Evolutionary conservation across 106 monocot species (phyloP).

Genomic region (Cymbidium sinense): DNA sequence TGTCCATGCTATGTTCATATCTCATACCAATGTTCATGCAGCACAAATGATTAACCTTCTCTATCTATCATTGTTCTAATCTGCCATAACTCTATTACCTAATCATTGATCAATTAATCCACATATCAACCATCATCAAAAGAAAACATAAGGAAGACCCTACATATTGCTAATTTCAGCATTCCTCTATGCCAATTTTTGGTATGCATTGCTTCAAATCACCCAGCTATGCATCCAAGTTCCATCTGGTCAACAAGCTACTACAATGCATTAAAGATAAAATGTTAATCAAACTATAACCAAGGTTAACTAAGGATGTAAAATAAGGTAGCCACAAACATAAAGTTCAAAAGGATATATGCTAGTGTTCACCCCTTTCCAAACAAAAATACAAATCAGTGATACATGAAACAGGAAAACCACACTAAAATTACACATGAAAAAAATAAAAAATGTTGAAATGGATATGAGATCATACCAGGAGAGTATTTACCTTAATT

Average conservation of each 20-base stretch:
- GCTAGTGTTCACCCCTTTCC: not conserved
- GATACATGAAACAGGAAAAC: not conserved
- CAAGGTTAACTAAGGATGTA: not conserved
- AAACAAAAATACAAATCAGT: not conserved
- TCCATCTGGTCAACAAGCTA: not conserved
- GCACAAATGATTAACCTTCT: too few species aligned
- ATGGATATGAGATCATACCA: slow-evolving; percentile 2
- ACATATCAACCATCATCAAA: too few species aligned
- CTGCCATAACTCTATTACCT: too few species aligned
- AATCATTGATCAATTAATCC: too few species aligned
- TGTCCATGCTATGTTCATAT: too few species aligned
- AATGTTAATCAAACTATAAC: not conserved
- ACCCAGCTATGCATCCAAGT: too few species aligned
- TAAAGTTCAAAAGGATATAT: not conserved
- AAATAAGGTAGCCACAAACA: not conserved
- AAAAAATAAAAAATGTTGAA: not conserved
- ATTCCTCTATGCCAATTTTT: too few species aligned
- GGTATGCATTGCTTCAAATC: too few species aligned
- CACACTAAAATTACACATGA: not conserved
- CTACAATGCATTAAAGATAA: not conserved
- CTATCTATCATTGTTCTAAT: too few species aligned
- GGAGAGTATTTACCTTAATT: slow-evolving; percentile 22
- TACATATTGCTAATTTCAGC: too few species aligned
- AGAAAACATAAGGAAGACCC: too few species aligned
- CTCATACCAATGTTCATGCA: too few species aligned